A percentile compares a stretch with the other conserved stretches of the same genome.
phyloP scores from a whole-genome alignment of 2,329 filamentous ascomycete species.

The Colletotrichum spinosum region DNA sequence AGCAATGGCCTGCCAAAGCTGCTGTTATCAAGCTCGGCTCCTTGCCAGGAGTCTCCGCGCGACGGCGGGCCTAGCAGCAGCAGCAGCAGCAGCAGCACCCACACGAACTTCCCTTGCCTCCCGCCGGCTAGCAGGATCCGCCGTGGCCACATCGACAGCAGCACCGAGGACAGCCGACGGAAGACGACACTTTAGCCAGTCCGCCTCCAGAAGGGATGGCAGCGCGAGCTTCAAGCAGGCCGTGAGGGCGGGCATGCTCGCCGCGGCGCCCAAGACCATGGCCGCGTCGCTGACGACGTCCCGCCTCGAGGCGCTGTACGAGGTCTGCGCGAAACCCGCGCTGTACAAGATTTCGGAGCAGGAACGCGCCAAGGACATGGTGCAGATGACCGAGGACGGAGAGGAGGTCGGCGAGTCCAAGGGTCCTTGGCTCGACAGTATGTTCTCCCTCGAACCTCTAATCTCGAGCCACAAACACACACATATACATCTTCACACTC shows the following conservation, averaged over 20 bases:
- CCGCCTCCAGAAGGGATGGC: slow-evolving; percentile 42
- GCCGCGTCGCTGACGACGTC: slow-evolving; percentile 30
- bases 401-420: slow-evolving; percentile 83
- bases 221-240: slow-evolving; percentile 29
- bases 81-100: slow-evolving; percentile 18
- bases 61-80: slow-evolving; percentile 28
- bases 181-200: slow-evolving; percentile 51
- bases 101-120: slow-evolving; percentile 17
- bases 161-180: slow-evolving; percentile 24
- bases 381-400: slow-evolving; percentile 79
- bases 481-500: background rate
- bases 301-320: slow-evolving; percentile 74
- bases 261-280: slow-evolving; percentile 36
- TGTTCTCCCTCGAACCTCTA: slow-evolving; percentile 42
- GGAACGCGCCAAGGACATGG: slow-evolving; percentile 71
- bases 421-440: slow-evolving; percentile 87
- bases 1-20: slow-evolving; percentile 62
- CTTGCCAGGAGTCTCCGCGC: slow-evolving; percentile 46
- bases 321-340: slow-evolving; percentile 77
- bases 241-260: slow-evolving; percentile 27
- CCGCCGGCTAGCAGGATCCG: slow-evolving; percentile 5
- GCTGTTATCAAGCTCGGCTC: slow-evolving; percentile 56
- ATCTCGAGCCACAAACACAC: background rate
- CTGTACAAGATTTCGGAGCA: slow-evolving; percentile 81
- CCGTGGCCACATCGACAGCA: slow-evolving; percentile 16